A percentile compares a stretch with the other conserved stretches of the same genome.
These are phyloP conservation scores for Adansonia digitata DNA, from an alignment of 345 rosid species.

Conservation along the genomic window DNA sequence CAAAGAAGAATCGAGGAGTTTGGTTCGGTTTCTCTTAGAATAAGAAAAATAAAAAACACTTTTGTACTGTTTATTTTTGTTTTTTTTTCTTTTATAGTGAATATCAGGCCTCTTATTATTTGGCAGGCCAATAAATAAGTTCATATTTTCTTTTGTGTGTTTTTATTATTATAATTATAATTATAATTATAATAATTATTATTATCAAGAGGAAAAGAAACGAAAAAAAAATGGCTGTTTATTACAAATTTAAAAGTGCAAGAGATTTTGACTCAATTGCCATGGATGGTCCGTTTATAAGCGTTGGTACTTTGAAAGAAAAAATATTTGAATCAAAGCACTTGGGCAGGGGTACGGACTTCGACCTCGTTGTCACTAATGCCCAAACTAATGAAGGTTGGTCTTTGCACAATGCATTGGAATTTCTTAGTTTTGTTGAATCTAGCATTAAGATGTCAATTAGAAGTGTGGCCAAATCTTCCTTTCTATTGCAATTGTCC, in stretches of 20 bases:
- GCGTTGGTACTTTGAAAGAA: slow-evolving; percentile 97
- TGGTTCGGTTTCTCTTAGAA: slow-evolving; percentile 14
- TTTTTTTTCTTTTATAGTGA: slow-evolving; percentile 26
- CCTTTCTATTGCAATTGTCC: neutral
- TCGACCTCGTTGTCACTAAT: slow-evolving; percentile 94
- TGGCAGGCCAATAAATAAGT: slow-evolving; percentile 31
- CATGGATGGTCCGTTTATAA: slow-evolving; percentile 97
- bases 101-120: slow-evolving; percentile 35
- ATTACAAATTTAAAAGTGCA: slow-evolving; percentile 99
- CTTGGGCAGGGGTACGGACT: slow-evolving; percentile 96
- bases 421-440: neutral
- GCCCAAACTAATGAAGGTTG: slow-evolving; percentile 99
- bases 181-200: slow-evolving; percentile 6
- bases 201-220: slow-evolving; percentile 9
- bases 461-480: neutral
- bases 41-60: neutral
- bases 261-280: slow-evolving; percentile 86
- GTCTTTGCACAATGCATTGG: slow-evolving; percentile 31
- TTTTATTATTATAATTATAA: neutral
- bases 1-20: slow-evolving; percentile 11
- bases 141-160: slow-evolving; percentile 12
- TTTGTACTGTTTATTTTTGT: slow-evolving; percentile 20
- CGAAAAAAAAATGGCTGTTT: slow-evolving; percentile 69
- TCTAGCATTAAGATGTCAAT: neutral
- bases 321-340: slow-evolving; percentile 98